phyloP scores from a whole-genome alignment of 2,329 filamentous ascomycete genomes.

The Alternaria sp. region DNA sequence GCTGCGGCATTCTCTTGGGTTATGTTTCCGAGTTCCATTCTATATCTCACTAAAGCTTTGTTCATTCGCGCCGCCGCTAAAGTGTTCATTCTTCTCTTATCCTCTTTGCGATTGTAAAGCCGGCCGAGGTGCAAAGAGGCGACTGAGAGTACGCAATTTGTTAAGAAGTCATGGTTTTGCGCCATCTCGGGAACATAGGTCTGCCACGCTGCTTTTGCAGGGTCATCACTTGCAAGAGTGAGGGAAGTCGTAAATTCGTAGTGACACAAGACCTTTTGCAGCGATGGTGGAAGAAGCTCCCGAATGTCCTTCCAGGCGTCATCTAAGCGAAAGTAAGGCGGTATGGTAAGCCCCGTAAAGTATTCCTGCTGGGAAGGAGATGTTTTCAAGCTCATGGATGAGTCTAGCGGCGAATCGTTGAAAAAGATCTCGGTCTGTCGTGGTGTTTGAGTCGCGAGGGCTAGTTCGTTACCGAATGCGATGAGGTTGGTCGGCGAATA shows the following conservation, averaged over 20 bases:
- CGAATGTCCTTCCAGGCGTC: slow-evolving; percentile 44
- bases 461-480: slow-evolving; percentile 17
- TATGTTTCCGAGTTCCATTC: slow-evolving; percentile 45
- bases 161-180: slow-evolving; percentile 54
- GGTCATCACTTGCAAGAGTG: slow-evolving; percentile 41
- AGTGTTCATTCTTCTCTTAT: slow-evolving; percentile 37
- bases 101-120: slow-evolving; percentile 40
- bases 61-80: slow-evolving; percentile 48
- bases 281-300: slow-evolving; percentile 32
- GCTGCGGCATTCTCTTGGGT: slow-evolving; percentile 55
- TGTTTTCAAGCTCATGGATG: background rate
- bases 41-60: slow-evolving; percentile 42
- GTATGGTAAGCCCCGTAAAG: slow-evolving; percentile 27
- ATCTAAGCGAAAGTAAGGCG: slow-evolving; percentile 35
- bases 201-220: slow-evolving; percentile 47
- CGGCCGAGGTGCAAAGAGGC: slow-evolving; percentile 58
- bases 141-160: slow-evolving; percentile 57
- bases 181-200: slow-evolving; percentile 51
- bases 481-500: slow-evolving; percentile 14
- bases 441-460: slow-evolving; percentile 19
- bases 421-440: slow-evolving; percentile 22
- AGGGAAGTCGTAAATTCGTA: slow-evolving; percentile 47
- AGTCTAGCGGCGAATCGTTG: slow-evolving; percentile 10
- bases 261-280: slow-evolving; percentile 44
- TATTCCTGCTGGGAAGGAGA: background rate